Evolutionary conservation across 2,329 filamentous ascomycete genomes (phyloP), one percentile per base, ranked within the genome.

Genomic region (Claviceps spartinae): DNA sequence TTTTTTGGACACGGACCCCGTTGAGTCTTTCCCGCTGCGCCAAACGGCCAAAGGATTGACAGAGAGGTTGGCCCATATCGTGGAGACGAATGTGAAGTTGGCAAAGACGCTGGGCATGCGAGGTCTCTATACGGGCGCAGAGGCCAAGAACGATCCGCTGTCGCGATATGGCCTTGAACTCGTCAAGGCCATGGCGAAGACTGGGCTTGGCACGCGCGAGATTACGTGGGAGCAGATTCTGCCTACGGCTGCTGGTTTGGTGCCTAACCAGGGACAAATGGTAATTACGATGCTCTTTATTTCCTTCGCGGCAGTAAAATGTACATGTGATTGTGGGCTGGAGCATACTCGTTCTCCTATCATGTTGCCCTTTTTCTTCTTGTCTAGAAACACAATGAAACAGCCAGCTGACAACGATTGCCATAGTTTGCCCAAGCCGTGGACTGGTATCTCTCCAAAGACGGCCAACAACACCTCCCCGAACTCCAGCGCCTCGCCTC

Each of bases 141-240:
- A 65, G 7, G 64, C 65, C 38, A 78, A 78, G 59, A 69, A 74
- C 24, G 78, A 78, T 38, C 69, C 72, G 0, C 67, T 91, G 47
- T 73, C 75, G 1, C 72, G 77, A 3, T 86, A 85, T 54, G 86
- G 86, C 2, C 72, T 74, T 18, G 74, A 81, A 44, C 72, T 87
- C 64, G 74, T 87, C 58, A 81, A 83, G 61, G 75, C 75, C 0
- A 67, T 90, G 43, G 67, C 82, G 24, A 83, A 85, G 59, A 71
- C 72, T 11, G 84, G 85, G 0, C 63, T 86, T 53, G 78, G 72
- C 50, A 69, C 74, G 2, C 73, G 81, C 24, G 82, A 89, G 49
- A 80, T 89, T 55, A 80, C 84, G 0, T 87, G 81, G 78, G 76
- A 76, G 24, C 82, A 87, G 61, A 75, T 89, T 41, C 60, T 89